phyloP scores from a whole-genome alignment of 257 asterid species.

The Solanum etuberosum region DNA sequence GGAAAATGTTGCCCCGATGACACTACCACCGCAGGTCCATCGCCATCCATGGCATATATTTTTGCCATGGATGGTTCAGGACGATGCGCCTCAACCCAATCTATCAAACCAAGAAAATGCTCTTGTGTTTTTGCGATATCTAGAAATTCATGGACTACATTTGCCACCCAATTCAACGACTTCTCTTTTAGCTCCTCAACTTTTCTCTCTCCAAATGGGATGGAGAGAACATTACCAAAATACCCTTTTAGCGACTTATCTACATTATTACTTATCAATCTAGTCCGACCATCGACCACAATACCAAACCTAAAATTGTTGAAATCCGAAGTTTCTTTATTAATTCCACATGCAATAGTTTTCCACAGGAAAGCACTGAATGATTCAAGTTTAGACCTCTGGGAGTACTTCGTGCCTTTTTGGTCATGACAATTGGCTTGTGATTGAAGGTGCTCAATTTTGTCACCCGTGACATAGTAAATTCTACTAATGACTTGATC shows the following conservation, averaged over 20 bases:
- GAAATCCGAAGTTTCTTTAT: background rate
- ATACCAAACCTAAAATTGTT: background rate
- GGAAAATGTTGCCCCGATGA: constrained; percentile 30
- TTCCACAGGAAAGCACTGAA: constrained; percentile 71
- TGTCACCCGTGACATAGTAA: constrained; percentile 34
- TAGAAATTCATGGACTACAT: background rate
- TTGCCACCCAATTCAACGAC: background rate
- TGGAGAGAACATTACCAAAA: constrained; percentile 1
- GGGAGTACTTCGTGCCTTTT: background rate
- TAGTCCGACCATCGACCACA: background rate
- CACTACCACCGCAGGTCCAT: constrained; percentile 52
- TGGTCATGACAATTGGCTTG: constrained; percentile 14
- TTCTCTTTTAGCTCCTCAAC: background rate
- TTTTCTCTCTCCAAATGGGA: background rate
- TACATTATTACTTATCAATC: background rate
- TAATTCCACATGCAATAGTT: constrained; percentile 2
- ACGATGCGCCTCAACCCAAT: constrained; percentile 4
- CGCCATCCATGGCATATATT: constrained; percentile 25
- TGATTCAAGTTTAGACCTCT: constrained; percentile 41
- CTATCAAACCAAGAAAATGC: constrained; percentile 5
- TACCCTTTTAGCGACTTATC: background rate
- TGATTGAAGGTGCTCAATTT: constrained; percentile 27
- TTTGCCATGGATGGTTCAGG: constrained; percentile 6
- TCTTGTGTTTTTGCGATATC: background rate
- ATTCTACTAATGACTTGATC: constrained; percentile 37